These are phyloP conservation scores for Nicotiana benthamiana DNA, from an alignment of 257 asterid species.

Conservation along the genomic window DNA sequence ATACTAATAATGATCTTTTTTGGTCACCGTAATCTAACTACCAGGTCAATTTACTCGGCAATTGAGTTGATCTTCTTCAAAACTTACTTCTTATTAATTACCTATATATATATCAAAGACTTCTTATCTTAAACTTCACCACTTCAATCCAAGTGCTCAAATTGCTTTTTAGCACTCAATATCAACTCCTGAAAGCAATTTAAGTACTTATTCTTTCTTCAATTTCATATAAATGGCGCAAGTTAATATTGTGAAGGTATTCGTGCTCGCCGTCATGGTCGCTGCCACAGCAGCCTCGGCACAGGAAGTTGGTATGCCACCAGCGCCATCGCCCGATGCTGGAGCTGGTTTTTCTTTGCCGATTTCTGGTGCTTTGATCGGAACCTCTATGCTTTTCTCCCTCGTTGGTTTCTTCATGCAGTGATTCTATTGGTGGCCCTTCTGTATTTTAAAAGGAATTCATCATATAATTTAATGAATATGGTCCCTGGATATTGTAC, in stretches of 20 bases:
- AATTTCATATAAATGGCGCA: constrained; percentile 33
- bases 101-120: neutral
- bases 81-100: neutral
- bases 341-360: neutral
- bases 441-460: too few relatives aligned
- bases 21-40: neutral
- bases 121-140: neutral
- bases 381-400: neutral
- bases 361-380: neutral
- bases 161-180: neutral
- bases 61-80: neutral
- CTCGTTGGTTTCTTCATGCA: neutral
- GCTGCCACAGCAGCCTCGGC: constrained; percentile 26
- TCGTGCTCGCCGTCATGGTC: constrained; percentile 18
- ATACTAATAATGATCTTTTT: too few relatives aligned
- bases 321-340: neutral
- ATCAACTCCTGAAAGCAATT: too few relatives aligned
- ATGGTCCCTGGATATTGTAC: neutral
- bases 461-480: too few relatives aligned
- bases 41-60: neutral
- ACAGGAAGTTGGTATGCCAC: constrained; percentile 17
- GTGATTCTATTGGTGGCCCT: neutral
- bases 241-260: constrained; percentile 19
- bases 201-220: too few relatives aligned
- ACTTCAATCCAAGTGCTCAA: neutral